Base-by-base conservation (phyloP, 352 stramenopile genomes). In the Phytophthora cactorum region DNA sequence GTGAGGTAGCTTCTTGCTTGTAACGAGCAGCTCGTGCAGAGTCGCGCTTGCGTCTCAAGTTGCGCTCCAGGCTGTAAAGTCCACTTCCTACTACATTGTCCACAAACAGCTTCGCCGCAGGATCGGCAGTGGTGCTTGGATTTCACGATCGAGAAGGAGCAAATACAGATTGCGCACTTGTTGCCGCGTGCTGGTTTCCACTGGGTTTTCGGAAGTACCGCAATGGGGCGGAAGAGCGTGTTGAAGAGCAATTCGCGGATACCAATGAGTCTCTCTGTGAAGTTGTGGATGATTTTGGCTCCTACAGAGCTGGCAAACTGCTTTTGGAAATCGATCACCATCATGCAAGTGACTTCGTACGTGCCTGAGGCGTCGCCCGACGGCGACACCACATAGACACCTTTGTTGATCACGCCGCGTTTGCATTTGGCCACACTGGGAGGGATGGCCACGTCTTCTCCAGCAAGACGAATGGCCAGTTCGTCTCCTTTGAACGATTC, bases 361-460 rank as follows among this genome's bases (percentile, higher is more conserved):
- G 67, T 72, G 34, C 82, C 80, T 5, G 75, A 65, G 29, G 65
- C 52, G 36, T 82, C 63, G 38, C 56, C 70, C 5, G 71, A 70
- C 1, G 75, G 75, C 9, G 71, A 78, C 32, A 96, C 88, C 9
- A 92, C 51, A 66, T 89, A 93, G 0, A 91, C 72, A 52, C 84
- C 83, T 67, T 94, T 94, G 72, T 90, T 92, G 53, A 96, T 92
- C 46, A 93, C 75, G 2, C 76, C 85, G 39, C 88, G 86, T 67
- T 96, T 94, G 76, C 88, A 96, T 49, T 96, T 96, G 15, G 85
- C 84, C n/a, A 93, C 83, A 58, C 82, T 92, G 12, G 80, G 74
- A 43, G 85, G 82, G 55, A 94, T 94, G 1, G 56, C 66, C 15
- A 90, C 84, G 57, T 86, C 72, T 58, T 88, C 84, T 29, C 78